Base-by-base conservation (phyloP, 2,329 filamentous ascomycete genomes). In the Phaeophleospora eucalypticola region DNA sequence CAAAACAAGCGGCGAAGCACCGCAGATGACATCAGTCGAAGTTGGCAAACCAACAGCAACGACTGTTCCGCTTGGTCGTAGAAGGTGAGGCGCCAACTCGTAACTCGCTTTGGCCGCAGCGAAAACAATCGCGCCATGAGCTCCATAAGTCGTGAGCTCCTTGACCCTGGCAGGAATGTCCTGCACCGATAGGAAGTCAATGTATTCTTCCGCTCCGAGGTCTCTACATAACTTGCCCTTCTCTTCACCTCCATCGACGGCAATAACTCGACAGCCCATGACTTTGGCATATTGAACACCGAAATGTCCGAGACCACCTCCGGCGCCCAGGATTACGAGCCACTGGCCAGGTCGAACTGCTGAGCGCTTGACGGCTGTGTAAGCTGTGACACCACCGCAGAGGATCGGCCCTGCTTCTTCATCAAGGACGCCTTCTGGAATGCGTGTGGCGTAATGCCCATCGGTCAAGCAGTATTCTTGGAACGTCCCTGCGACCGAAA, bases 341-440 rank as follows among this genome's bases (percentile, higher is more conserved):
- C 67, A 71, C 41, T 69, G 66, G 12, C 68, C 67, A 4, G 68
- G 66, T 41, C 48, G 56, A 4, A 69, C 65, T 2, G 58, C 57
- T 43, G 60, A 65, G 34, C 65, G 53, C 44, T 64, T 65, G 48
- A 59, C 62, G 16, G 63, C 63, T 14, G 54, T 57, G 36, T 66
- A 66, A 1, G 57, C 60, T 32, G 64, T 68, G n/a, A 68, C 65
- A 35, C 65, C 66, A 18, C 65, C 65, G 37, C 67, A 69, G 60
- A 69, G 65, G 46, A 68, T 66, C 2, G 66, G 66, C 0, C 65
- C 66, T 16, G 66, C 65, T 42, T 68, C 64, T 51, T 68, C 66
- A 41, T 67, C 65, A 0, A 43, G 43, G 2, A 68, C 65, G n/a
- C 64, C 63, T 3, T 66, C 64, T 8, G 67, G 66, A n/a, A 69